Conservation (phyloP, 345 rosid species). For the Eucalyptus decipiens region DNA sequence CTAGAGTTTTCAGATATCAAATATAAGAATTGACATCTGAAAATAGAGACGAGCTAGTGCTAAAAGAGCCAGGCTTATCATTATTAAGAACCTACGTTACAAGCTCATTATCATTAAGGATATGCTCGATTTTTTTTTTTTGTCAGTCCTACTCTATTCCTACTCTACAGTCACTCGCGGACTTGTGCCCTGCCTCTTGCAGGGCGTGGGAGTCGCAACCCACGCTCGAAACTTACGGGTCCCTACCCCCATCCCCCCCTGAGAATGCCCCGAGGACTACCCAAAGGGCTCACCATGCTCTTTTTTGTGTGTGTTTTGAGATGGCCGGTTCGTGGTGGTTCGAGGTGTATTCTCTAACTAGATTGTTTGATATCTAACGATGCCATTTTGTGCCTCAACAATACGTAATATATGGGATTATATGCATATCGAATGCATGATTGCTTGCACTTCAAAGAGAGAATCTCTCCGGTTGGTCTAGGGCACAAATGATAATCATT, state of each 20-base stretch:
- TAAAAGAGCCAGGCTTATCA: not conserved
- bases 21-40: not conserved
- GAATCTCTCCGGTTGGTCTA: not conserved
- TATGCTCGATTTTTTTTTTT: not conserved
- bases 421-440: not conserved
- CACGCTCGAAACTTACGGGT: no score
- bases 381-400: not conserved
- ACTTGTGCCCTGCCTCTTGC: no score
- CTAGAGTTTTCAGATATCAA: not conserved
- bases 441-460: not conserved
- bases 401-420: not conserved
- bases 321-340: no score
- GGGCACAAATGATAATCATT: no score
- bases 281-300: not conserved
- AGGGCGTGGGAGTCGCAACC: no score
- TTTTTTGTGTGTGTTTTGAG: not conserved
- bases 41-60: not conserved
- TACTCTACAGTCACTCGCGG: no score
- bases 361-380: not conserved
- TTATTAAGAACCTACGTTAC: not conserved
- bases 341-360: not conserved
- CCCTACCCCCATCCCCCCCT: no score
- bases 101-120: not conserved
- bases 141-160: no score
- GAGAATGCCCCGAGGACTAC: not conserved